Evolutionary conservation across 2,329 filamentous ascomycete genomes (phyloP).

Genomic region (Aspergillus hiratsukae): DNA sequence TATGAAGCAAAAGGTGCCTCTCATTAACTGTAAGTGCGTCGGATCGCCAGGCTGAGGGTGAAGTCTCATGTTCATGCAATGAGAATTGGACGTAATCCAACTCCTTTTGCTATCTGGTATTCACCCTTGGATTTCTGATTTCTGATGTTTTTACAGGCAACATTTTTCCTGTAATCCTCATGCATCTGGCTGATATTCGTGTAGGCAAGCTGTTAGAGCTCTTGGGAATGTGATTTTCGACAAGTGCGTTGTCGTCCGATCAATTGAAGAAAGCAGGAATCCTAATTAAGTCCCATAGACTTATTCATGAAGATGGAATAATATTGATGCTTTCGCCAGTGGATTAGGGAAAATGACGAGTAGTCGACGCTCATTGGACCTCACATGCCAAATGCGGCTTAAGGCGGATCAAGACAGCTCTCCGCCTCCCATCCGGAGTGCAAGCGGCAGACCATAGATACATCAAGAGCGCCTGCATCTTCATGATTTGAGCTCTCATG

Average conservation of each 20-base stretch:
- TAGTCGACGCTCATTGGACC: background rate
- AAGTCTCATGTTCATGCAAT: background rate
- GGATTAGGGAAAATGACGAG: background rate
- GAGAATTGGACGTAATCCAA: background rate
- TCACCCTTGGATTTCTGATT: background rate
- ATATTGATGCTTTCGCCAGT: background rate
- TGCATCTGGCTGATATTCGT: conserved; percentile 68
- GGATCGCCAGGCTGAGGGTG: background rate
- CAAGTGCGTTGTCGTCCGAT: background rate
- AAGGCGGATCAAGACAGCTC: background rate
- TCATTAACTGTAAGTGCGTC: background rate
- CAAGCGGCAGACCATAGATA: background rate
- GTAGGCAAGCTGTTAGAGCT: conserved; percentile 66
- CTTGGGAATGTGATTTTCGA: background rate
- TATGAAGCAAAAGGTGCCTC: background rate
- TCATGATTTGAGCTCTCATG: conserved; percentile 2
- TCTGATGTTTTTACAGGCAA: conserved; percentile 52
- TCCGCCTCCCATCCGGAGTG: background rate
- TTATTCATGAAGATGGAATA: background rate
- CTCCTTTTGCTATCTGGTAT: background rate
- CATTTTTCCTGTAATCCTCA: conserved; percentile 73
- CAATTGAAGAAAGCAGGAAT: background rate
- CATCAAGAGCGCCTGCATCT: conserved; percentile 1
- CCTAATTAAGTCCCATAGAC: background rate
- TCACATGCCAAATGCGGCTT: conserved; percentile 13